Conservation (phyloP, 805 yeast species). For the Nakazawaea ishiwadae region DNA sequence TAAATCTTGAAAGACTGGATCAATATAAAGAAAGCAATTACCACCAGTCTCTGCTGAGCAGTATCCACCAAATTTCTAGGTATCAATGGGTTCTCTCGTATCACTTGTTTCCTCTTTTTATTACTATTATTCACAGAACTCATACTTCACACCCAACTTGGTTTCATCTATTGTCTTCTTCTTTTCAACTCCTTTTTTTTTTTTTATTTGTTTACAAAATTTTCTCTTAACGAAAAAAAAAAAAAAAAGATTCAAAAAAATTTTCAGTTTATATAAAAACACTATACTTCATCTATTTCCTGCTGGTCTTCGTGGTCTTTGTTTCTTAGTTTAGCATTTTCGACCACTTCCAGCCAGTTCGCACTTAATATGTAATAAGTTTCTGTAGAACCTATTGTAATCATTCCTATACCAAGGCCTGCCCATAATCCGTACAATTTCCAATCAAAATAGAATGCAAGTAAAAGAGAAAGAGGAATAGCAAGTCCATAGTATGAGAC, state of each 20-base stretch:
- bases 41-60: slow-evolving; percentile 70
- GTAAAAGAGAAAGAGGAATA: slow-evolving; percentile 56
- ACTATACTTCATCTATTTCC: background rate
- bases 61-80: slow-evolving; percentile 65
- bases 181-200: background rate
- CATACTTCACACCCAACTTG: background rate
- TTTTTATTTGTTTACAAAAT: background rate
- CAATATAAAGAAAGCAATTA: slow-evolving; percentile 59
- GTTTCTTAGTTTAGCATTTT: slow-evolving; percentile 24
- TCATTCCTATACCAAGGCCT: slow-evolving; percentile 64
- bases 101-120: background rate
- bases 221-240: too few relatives aligned
- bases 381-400: slow-evolving; percentile 47
- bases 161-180: background rate
- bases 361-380: slow-evolving; percentile 40
- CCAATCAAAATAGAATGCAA: slow-evolving; percentile 46
- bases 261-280: too few relatives aligned
- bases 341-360: slow-evolving; percentile 48
- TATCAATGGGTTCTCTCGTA: slow-evolving; percentile 38
- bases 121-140: background rate
- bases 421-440: slow-evolving; percentile 67
- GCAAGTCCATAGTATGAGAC: slow-evolving; percentile 69
- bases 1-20: slow-evolving; percentile 87
- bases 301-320: slow-evolving; percentile 21
- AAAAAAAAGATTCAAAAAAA: too few relatives aligned